Evolutionary conservation across 2,329 filamentous ascomycete genomes (phyloP), one percentile per base, ranked within the genome.

Genomic region (Trichoderma polysporum): DNA sequence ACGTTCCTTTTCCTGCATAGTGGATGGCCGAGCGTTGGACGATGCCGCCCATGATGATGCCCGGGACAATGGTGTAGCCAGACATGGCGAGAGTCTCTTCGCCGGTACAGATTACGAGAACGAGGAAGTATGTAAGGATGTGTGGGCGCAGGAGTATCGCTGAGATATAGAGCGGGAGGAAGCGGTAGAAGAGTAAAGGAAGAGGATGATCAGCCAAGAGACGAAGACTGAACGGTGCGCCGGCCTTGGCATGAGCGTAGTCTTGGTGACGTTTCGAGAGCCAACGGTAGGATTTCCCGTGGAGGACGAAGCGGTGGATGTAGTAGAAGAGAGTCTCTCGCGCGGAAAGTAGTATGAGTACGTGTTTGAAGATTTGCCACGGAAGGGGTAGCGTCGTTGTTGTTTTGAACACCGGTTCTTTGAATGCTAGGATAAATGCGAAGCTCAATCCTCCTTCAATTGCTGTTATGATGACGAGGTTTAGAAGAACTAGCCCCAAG

Each of bases 241-340:
- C 81, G 27, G 76, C 75, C 66, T 85, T 79, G 56, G 81, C 77
- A 78, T 92, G 88, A 73, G 80, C 80, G 74, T 81, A 83, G 62
- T 72, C 59, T 56, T 73, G 68, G 74, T 87, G 81, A 59, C 83
- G 77, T 6, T 70, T 75, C 8, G 67, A 31, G 1, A 56, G 41
- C 27, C 81, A 79, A 27, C 85, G 68, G 2, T 72, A 65, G 0
- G 76, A 74, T 5, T 74, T 63, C 50, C 75, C 76, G 78, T 97
- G 93, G 9, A 97, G 84, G 29, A 90, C 68, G 73, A 86, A 85
- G 60, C 91, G 88, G 79, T 97, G 93, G 71, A 92, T 83, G 72
- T 88, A 85, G 76, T 96, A 97, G 66, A 88, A 86, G 12, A 93
- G 75, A 7, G 87, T 73, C 80, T 92, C 83, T 62, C 85, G 81